Evolutionary conservation across 768 basidiomycete genomes (phyloP).

Genomic region (Suillus americanus): DNA sequence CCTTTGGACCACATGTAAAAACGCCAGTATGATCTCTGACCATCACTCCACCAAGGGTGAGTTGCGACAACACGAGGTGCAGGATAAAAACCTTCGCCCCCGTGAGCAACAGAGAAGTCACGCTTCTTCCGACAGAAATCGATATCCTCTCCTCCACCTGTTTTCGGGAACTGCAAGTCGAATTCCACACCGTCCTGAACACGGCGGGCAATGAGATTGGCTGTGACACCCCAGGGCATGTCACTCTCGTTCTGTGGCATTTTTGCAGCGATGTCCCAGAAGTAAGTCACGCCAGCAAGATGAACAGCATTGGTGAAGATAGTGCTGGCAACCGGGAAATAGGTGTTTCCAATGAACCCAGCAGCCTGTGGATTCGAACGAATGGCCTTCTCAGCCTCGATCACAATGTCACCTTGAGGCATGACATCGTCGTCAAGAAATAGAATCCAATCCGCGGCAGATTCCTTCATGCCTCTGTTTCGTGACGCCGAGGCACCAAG

Average conservation of each 20-base stretch:
- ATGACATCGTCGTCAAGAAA: slow-evolving; percentile 64
- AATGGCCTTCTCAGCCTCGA: slow-evolving; percentile 47
- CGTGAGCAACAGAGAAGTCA: slow-evolving; percentile 31
- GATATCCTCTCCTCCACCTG: slow-evolving; percentile 64
- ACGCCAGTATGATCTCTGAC: slow-evolving; percentile 45
- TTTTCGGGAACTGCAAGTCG: slow-evolving; percentile 54
- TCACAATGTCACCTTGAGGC: slow-evolving; percentile 42
- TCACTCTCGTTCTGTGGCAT: slow-evolving; percentile 36
- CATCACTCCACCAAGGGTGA: slow-evolving; percentile 59
- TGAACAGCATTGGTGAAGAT: slow-evolving; percentile 56
- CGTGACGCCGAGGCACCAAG: slow-evolving; percentile 54
- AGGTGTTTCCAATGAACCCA: slow-evolving; percentile 53
- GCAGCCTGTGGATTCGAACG: slow-evolving; percentile 45
- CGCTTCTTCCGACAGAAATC: slow-evolving; percentile 55
- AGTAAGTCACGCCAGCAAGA: slow-evolving; percentile 56
- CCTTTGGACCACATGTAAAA: slow-evolving; percentile 63
- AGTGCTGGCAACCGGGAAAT: slow-evolving; percentile 47
- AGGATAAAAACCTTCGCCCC: slow-evolving; percentile 43
- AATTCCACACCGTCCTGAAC: slow-evolving; percentile 45
- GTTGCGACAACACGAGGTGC: slow-evolving; percentile 50
- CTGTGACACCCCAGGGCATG: slow-evolving; percentile 64
- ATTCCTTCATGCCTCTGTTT: slow-evolving; percentile 54
- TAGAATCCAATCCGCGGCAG: slow-evolving; percentile 54
- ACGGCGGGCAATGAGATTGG: slow-evolving; percentile 53
- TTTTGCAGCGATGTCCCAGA: slow-evolving; percentile 61